A percentile compares a stretch with the other conserved stretches of the same genome.
Evolutionary conservation across 2,329 filamentous ascomycete genomes (phyloP).

Genomic region (Penicillium sp.): DNA sequence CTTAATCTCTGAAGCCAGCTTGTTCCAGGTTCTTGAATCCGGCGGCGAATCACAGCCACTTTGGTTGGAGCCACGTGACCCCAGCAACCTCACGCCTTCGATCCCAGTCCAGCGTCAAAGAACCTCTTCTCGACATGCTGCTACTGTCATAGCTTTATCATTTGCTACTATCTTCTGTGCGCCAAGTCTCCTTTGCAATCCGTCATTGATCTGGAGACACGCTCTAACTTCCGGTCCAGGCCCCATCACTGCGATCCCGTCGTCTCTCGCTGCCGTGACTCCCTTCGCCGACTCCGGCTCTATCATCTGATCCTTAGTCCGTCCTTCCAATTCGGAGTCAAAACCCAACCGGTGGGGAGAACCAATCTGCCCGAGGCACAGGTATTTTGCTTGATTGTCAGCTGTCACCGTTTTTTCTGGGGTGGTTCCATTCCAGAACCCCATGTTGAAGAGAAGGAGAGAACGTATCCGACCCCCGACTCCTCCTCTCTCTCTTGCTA

Average conservation of each 20-base stretch:
- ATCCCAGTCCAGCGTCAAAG: constrained; percentile 42
- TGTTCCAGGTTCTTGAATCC: not conserved
- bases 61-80: constrained; percentile 36
- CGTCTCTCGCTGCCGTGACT: constrained; percentile 31
- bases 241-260: constrained; percentile 19
- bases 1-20: not conserved
- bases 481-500: constrained; percentile 37
- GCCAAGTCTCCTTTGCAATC: constrained; percentile 17
- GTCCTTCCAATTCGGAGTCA: constrained; percentile 14
- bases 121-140: constrained; percentile 33
- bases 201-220: constrained; percentile 14
- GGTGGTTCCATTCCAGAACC: constrained; percentile 44
- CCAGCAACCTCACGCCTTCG: constrained; percentile 42
- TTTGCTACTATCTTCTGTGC: constrained; percentile 17
- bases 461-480: constrained; percentile 46
- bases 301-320: constrained; percentile 30
- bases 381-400: constrained; percentile 25
- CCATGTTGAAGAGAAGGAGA: constrained; percentile 57
- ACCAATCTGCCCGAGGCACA: constrained; percentile 21
- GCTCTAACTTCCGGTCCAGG: constrained; percentile 24
- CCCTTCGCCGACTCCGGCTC: constrained; percentile 27
- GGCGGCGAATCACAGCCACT: constrained; percentile 33
- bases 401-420: constrained; percentile 25
- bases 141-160: constrained; percentile 27
- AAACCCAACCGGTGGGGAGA: constrained; percentile 17